A percentile compares a stretch with the other conserved stretches of the same genome.
Evolutionary conservation across 345 rosid genomes (phyloP).

Genomic region (Syzygium aromaticum): DNA sequence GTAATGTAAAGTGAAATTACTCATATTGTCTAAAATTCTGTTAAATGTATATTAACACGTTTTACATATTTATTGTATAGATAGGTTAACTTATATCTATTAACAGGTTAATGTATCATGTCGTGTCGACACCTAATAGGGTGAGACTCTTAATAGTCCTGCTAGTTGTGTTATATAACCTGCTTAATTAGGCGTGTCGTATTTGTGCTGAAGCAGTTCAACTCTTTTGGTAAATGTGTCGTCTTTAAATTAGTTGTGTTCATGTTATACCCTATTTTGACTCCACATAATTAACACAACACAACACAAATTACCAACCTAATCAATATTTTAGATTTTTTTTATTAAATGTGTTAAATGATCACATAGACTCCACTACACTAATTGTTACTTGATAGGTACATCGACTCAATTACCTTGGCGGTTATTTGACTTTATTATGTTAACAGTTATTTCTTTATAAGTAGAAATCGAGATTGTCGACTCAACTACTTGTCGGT

Average conservation of each 20-base stretch:
- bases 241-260: accelerated
- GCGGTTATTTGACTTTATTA: too few species aligned
- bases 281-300: not conserved
- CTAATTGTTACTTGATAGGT: too few species aligned
- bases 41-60: not conserved
- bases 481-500: too few species aligned
- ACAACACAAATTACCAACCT: not conserved
- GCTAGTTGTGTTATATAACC: not conserved
- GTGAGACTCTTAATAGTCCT: not conserved
- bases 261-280: not conserved
- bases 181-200: not conserved
- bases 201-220: not conserved
- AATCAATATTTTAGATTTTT: not conserved
- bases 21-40: not conserved
- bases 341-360: not conserved
- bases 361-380: too few species aligned
- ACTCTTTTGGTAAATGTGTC: not conserved
- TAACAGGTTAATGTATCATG: not conserved
- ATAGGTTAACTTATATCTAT: not conserved
- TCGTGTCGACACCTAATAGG: accelerated
- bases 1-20: not conserved
- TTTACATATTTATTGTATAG: not conserved
- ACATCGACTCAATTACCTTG: too few species aligned
- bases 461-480: too few species aligned
- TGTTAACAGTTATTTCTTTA: too few species aligned